phyloP scores from a whole-genome alignment of 2,329 filamentous ascomycete species.

The Aspergillus intermedius region DNA sequence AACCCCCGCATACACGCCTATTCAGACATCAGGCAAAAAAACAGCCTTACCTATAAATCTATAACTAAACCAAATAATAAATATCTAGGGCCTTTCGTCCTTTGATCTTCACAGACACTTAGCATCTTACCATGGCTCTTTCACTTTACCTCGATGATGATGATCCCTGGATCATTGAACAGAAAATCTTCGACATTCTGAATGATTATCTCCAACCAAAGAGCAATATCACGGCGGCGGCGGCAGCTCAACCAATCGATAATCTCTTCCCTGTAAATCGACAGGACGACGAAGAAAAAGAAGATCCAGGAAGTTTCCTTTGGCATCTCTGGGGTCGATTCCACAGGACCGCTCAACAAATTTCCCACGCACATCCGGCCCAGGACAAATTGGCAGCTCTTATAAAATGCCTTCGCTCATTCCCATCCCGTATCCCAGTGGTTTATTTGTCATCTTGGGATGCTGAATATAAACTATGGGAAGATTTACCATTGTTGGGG shows the following conservation, averaged over 20 bases:
- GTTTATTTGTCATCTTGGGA: background rate
- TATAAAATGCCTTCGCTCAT: background rate
- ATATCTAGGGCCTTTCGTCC: too few species aligned
- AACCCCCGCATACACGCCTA: too few species aligned
- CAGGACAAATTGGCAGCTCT: conserved; percentile 1
- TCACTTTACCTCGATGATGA: background rate
- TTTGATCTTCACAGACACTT: too few species aligned
- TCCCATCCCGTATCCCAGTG: background rate
- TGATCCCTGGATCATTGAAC: conserved; percentile 1
- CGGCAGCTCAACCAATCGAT: background rate
- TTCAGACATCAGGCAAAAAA: too few species aligned
- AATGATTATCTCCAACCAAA: conserved; percentile 1
- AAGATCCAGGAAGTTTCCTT: conserved; percentile 1
- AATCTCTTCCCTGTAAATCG: conserved; percentile 1
- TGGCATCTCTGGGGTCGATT: conserved; percentile 1
- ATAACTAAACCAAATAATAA: too few species aligned
- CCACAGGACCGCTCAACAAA: background rate
- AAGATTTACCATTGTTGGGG: conserved; percentile 1
- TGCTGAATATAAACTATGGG: background rate
- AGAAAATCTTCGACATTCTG: background rate
- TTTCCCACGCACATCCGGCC: background rate
- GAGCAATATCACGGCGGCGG: background rate
- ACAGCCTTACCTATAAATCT: too few species aligned
- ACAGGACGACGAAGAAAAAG: background rate
- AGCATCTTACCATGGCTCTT: conserved; percentile 1